A percentile compares a stretch with the other conserved stretches of the same genome.
Conservation (phyloP, 108 stramenopile species). For the Pseudonitzschia pungens region DNA sequence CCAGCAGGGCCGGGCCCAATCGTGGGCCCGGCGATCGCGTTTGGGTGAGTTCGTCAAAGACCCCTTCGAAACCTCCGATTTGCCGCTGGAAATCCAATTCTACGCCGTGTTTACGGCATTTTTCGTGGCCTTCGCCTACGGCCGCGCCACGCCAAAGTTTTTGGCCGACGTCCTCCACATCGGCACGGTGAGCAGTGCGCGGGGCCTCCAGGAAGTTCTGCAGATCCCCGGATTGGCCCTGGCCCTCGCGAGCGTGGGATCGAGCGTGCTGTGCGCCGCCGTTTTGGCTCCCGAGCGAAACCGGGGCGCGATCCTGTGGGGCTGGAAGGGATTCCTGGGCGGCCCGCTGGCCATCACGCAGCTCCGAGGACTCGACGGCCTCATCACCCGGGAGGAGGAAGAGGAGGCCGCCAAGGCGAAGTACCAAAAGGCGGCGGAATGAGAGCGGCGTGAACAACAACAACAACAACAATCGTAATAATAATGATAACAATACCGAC, state of each 20-base stretch:
- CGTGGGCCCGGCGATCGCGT: constrained; percentile 70
- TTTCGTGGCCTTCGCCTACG: constrained; percentile 62
- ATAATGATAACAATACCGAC: too few relatives aligned
- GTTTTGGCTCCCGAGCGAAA: constrained; percentile 53
- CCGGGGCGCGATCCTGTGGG: constrained; percentile 61
- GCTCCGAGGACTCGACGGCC: constrained; percentile 45
- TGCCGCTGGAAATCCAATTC: constrained; percentile 43
- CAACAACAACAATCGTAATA: too few relatives aligned
- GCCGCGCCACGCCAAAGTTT: constrained; percentile 56
- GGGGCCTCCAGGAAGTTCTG: constrained; percentile 25
- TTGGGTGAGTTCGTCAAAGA: constrained; percentile 71
- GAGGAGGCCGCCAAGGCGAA: constrained; percentile 18
- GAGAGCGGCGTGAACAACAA: neutral
- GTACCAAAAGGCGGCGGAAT: neutral
- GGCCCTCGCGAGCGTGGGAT: constrained; percentile 56
- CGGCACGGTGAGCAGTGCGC: neutral
- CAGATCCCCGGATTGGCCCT: constrained; percentile 53
- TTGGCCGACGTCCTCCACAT: constrained; percentile 33
- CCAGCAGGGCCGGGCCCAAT: constrained; percentile 55
- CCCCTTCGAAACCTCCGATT: constrained; percentile 55
- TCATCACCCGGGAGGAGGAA: constrained; percentile 54
- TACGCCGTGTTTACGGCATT: constrained; percentile 54
- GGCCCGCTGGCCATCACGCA: constrained; percentile 68
- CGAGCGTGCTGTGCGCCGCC: constrained; percentile 43
- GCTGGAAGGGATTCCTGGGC: constrained; percentile 67